Conservation (phyloP, 371 early-diverging fungal species). For the Batkoa obscura region DNA sequence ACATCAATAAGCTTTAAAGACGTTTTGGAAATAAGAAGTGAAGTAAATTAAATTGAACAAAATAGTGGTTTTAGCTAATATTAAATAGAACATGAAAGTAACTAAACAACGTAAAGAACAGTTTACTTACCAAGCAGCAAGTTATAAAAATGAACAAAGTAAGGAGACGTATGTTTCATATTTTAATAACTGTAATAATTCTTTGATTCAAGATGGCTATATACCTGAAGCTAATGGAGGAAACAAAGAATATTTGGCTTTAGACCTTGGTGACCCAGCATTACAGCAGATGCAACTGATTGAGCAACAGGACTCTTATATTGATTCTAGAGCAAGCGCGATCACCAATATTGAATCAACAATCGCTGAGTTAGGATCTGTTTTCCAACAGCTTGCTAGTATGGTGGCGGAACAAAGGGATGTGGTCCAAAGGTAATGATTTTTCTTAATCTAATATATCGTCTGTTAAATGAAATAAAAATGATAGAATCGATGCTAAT, state of each 20-base stretch:
- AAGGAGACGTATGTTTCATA: too few relatives aligned
- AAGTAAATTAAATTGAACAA: constrained; percentile 16
- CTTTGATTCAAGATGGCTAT: neutral
- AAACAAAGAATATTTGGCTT: constrained; percentile 15
- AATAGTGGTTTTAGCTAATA: neutral
- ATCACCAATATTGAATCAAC: constrained; percentile 92
- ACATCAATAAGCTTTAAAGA: constrained; percentile 80
- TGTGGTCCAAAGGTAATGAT: constrained; percentile 56
- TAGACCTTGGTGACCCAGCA: constrained; percentile 16
- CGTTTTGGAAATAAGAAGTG: constrained; percentile 80
- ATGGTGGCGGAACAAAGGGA: constrained; percentile 93
- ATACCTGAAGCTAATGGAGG: constrained; percentile 9
- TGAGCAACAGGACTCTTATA: constrained; percentile 26
- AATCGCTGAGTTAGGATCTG: constrained; percentile 89
- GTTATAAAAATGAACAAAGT: too few relatives aligned
- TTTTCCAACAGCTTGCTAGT: constrained; percentile 81
- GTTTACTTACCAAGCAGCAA: too few relatives aligned
- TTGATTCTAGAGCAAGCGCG: constrained; percentile 70
- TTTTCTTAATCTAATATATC: constrained; percentile 3
- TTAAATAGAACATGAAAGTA: constrained; percentile 42
- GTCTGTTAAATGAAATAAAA: too few relatives aligned
- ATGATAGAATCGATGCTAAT: constrained; percentile 93
- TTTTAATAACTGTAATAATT: neutral
- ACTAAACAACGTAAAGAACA: constrained; percentile 45
- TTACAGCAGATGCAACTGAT: constrained; percentile 15